These are phyloP conservation scores for Dujonia santamariae DNA, from an alignment of 1,139 yeast genomes.

Conservation along the genomic window DNA sequence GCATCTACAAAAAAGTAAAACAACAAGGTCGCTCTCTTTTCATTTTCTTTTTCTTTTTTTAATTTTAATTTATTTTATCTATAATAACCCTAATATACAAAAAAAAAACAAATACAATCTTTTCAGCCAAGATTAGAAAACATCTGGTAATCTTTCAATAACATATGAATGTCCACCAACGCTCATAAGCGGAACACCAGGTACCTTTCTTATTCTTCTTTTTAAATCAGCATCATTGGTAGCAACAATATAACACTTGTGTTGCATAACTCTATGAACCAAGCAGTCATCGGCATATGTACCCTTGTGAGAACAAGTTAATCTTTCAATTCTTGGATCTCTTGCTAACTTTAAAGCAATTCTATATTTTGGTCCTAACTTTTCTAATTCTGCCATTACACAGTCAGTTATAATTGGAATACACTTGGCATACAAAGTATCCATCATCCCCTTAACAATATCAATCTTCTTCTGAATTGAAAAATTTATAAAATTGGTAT, in stretches of 20 bases:
- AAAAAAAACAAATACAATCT: too few species aligned
- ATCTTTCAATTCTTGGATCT: slow-evolving; percentile 85
- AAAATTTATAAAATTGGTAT: slow-evolving; percentile 94
- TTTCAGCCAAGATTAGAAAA: too few species aligned
- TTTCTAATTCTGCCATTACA: slow-evolving; percentile 96
- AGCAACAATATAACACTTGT: slow-evolving; percentile 95
- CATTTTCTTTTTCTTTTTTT: too few species aligned
- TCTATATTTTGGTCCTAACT: slow-evolving; percentile 89
- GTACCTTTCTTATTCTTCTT: slow-evolving; percentile 89
- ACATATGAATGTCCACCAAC: slow-evolving; percentile 93
- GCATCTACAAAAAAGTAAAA: too few species aligned
- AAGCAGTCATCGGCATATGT: slow-evolving; percentile 98
- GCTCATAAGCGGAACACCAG: slow-evolving; percentile 95
- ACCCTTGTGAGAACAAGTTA: slow-evolving; percentile 89
- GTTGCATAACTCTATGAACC: slow-evolving; percentile 89
- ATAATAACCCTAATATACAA: too few species aligned
- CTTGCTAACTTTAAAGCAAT: slow-evolving; percentile 90
- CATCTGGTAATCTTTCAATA: slow-evolving; percentile 92
- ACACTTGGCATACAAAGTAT: slow-evolving; percentile 88
- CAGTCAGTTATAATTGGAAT: slow-evolving; percentile 95
- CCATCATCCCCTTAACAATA: slow-evolving; percentile 94
- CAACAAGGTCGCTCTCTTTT: too few species aligned
- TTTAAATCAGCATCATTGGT: slow-evolving; percentile 98
- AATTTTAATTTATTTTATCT: too few species aligned
- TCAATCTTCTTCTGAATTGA: slow-evolving; percentile 94